Conservation (phyloP, 192 early-diverging fungal genomes). For the Coemansia sp. region DNA sequence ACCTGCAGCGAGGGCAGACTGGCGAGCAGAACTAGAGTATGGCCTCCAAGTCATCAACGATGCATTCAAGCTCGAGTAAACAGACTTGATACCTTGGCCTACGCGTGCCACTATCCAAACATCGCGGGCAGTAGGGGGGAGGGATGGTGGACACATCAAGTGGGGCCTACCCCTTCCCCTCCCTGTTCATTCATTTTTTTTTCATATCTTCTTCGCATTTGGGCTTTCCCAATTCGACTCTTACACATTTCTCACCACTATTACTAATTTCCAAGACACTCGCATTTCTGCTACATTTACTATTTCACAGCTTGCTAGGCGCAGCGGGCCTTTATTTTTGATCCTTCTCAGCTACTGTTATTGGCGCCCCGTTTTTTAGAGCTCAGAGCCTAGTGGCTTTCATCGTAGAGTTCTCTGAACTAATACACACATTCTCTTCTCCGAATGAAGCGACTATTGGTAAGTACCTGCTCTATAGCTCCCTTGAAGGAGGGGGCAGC, state of each 20-base stretch:
- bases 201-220: background rate
- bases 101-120: too few species aligned
- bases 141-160: background rate
- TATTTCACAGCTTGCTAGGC: background rate
- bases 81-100: too few species aligned
- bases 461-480: background rate
- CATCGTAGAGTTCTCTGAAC: background rate
- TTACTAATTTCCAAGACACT: background rate
- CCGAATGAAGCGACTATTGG: conserved; percentile 26
- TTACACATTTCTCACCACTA: background rate
- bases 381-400: background rate
- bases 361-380: background rate
- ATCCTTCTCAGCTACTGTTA: background rate
- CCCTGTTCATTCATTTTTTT: background rate
- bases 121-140: background rate
- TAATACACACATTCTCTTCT: background rate
- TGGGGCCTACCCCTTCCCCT: background rate
- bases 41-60: conserved; percentile 29
- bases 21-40: conserved; percentile 32
- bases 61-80: conserved; percentile 25
- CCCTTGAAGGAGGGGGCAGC: background rate
- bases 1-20: background rate
- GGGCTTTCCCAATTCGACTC: too few species aligned
- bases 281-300: background rate
- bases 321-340: background rate